Percentiles rank a stretch among this genome's conserved stretches.
phyloP scores from a whole-genome alignment of 1,284 basidiomycete genomes.

The Salmacisia buchloeana region DNA sequence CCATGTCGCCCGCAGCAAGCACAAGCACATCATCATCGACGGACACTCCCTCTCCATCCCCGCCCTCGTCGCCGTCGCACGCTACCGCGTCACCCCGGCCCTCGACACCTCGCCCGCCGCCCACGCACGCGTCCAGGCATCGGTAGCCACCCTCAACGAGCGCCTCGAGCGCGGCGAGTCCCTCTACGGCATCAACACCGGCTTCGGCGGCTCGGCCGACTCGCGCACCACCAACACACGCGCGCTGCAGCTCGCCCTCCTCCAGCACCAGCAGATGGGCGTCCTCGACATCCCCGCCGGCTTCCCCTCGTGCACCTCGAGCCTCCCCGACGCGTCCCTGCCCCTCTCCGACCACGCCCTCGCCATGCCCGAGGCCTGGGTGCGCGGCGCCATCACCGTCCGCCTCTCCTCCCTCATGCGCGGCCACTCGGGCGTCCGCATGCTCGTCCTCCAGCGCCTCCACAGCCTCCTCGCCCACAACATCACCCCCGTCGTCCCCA shows the following conservation, averaged over 20 bases:
- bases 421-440: slow-evolving; percentile 79
- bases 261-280: slow-evolving; percentile 44
- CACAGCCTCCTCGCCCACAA: slow-evolving; percentile 62
- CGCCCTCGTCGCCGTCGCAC: slow-evolving; percentile 31
- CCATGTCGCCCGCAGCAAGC: slow-evolving; percentile 23
- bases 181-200: slow-evolving; percentile 32
- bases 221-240: slow-evolving; percentile 35
- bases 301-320: slow-evolving; percentile 30
- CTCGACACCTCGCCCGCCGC: slow-evolving; percentile 27
- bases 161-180: slow-evolving; percentile 37
- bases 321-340: slow-evolving; percentile 14
- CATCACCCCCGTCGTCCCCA: slow-evolving; percentile 74
- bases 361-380: slow-evolving; percentile 69
- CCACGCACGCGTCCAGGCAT: slow-evolving; percentile 34
- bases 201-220: slow-evolving; percentile 42
- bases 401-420: slow-evolving; percentile 67
- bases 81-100: slow-evolving; percentile 30
- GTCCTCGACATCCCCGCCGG: slow-evolving; percentile 31
- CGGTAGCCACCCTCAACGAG: slow-evolving; percentile 28
- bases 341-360: slow-evolving; percentile 17
- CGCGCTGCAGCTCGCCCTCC: slow-evolving; percentile 37
- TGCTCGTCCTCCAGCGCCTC: slow-evolving; percentile 74
- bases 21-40: slow-evolving; percentile 32
- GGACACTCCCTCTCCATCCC: slow-evolving; percentile 29
- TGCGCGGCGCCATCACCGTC: slow-evolving; percentile 78